Evolutionary conservation across 257 asterid species (phyloP).

Genomic region (Salvia miltiorrhiza): DNA sequence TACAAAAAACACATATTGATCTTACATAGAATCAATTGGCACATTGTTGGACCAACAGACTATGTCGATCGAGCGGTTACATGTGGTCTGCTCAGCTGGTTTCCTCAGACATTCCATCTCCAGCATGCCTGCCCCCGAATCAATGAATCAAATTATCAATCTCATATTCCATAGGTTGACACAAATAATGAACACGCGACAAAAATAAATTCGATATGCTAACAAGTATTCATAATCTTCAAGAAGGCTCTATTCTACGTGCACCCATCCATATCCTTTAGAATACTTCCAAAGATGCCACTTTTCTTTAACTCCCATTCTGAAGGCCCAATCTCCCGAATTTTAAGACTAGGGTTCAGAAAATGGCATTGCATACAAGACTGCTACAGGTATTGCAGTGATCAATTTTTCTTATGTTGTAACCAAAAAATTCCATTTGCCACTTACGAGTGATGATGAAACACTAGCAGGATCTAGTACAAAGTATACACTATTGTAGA

Average conservation of each 20-base stretch:
- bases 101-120: conserved; percentile 60
- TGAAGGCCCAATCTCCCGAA: neutral
- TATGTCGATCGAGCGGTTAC: conserved; percentile 27
- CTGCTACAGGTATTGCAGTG: neutral
- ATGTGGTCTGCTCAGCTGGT: conserved; percentile 50
- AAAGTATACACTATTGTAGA: neutral
- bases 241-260: neutral
- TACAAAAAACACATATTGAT: conserved; percentile 29
- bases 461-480: neutral
- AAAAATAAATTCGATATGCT: neutral
- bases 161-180: neutral
- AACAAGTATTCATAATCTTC: neutral
- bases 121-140: conserved; percentile 58
- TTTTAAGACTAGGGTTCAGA: neutral
- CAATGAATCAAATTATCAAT: neutral
- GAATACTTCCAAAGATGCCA: neutral
- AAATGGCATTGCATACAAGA: neutral
- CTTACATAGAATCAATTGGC: conserved; percentile 26
- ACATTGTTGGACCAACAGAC: conserved; percentile 24
- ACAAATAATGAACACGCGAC: neutral
- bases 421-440: neutral
- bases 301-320: too few species aligned
- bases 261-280: neutral
- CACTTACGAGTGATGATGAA: neutral
- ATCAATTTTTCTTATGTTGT: neutral